Evolutionary conservation across 495 filamentous ascomycete genomes (phyloP).

Genomic region (Penicillium ochrochloron): DNA sequence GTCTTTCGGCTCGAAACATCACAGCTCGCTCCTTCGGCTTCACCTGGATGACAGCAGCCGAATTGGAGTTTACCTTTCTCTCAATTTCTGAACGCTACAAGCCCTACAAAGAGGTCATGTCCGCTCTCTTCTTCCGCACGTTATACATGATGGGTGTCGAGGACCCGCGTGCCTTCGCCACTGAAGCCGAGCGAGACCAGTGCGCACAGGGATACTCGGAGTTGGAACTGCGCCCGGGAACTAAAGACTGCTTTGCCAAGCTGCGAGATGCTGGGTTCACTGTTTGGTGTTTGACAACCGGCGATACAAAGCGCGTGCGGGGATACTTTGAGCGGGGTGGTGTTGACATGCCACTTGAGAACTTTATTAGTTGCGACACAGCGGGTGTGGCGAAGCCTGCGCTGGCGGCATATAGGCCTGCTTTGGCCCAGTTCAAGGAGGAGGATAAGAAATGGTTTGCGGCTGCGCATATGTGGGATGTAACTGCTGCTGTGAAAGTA

Average conservation of each 20-base stretch:
- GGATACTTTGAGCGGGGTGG: constrained; percentile 44
- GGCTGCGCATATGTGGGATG: constrained; percentile 50
- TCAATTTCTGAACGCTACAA: constrained; percentile 44
- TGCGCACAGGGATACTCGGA: constrained; percentile 37
- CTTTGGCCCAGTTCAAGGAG: constrained; percentile 4
- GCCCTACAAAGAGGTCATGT: constrained; percentile 39
- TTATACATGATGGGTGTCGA: constrained; percentile 43
- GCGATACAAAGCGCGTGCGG: constrained; percentile 39
- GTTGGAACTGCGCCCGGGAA: constrained; percentile 36
- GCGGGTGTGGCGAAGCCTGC: constrained; percentile 40
- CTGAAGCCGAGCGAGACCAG: constrained; percentile 38
- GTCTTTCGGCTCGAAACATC: constrained; percentile 38
- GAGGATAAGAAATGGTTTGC: constrained; percentile 40
- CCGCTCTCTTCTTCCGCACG: constrained; percentile 46
- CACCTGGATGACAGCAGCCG: constrained; percentile 47
- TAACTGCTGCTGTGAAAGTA: constrained; percentile 35
- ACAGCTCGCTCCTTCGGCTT: constrained; percentile 43
- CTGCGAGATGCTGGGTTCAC: constrained; percentile 42
- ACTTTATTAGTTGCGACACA: constrained; percentile 45
- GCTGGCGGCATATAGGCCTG: constrained; percentile 35
- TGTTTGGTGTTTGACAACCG: constrained; percentile 49
- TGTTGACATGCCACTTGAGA: constrained; percentile 45
- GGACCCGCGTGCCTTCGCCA: constrained; percentile 40
- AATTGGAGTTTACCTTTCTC: constrained; percentile 49
- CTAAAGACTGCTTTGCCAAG: constrained; percentile 36